Evolutionary conservation across 1,284 basidiomycete species (phyloP).

Genomic region (Kwoniella shivajii): DNA sequence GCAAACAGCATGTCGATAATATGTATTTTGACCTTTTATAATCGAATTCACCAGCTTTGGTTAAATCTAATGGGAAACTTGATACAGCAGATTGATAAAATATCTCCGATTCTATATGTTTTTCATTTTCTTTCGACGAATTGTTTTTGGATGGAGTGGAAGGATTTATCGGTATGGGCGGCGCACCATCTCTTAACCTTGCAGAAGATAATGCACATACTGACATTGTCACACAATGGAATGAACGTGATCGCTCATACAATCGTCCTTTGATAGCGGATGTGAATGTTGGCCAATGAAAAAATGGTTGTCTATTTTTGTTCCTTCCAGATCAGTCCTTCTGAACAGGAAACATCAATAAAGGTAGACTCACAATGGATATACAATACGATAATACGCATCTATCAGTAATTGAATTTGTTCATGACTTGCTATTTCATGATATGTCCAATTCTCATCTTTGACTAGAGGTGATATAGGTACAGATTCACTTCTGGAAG

Average conservation of each 20-base stretch:
- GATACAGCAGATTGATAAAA: conserved; percentile 29
- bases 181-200: conserved; percentile 45
- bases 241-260: conserved; percentile 40
- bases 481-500: background rate
- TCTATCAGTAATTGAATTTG: conserved; percentile 36
- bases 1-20: conserved; percentile 35
- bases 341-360: no score
- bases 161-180: background rate
- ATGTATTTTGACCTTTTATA: conserved; percentile 34
- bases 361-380: conserved; percentile 33
- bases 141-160: conserved; percentile 7
- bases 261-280: conserved; percentile 25
- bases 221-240: conserved; percentile 42
- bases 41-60: conserved; percentile 27
- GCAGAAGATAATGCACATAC: conserved; percentile 48
- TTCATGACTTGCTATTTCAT: conserved; percentile 31
- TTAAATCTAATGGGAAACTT: conserved; percentile 28
- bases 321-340: no score
- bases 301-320: conserved; percentile 45
- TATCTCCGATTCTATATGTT: no score
- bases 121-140: no score
- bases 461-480: background rate
- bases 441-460: conserved; percentile 32
- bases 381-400: conserved; percentile 38
- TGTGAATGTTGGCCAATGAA: conserved; percentile 50